A percentile compares a stretch with the other conserved stretches of the same genome.
Evolutionary conservation across 163 green algal genomes (phyloP).

Genomic region (Chlamydomonas reinhardtii): DNA sequence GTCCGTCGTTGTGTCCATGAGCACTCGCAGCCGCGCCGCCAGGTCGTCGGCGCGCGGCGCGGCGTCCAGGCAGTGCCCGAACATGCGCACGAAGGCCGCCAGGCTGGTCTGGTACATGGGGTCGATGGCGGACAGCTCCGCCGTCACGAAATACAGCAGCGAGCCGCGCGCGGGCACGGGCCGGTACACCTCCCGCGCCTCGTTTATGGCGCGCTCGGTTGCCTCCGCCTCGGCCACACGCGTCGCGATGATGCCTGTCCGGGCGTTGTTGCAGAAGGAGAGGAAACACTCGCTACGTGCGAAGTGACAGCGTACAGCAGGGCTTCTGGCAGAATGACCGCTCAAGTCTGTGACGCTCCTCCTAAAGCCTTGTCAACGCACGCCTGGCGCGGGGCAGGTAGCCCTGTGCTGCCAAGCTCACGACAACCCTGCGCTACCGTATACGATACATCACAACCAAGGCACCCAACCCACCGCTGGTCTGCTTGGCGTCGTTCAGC

Average conservation of each 20-base stretch:
- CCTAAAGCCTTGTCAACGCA: too few relatives aligned
- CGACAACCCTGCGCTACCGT: too few relatives aligned
- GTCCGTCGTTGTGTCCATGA: constrained; percentile 70
- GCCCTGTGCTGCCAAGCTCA: too few relatives aligned
- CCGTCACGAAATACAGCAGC: constrained; percentile 83
- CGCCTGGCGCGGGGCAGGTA: too few relatives aligned
- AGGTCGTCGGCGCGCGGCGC: constrained; percentile 64
- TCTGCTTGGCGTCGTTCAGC: constrained; percentile 84
- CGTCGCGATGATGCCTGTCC: constrained; percentile 61
- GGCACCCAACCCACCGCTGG: constrained; percentile 53
- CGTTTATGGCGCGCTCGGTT: constrained; percentile 77
- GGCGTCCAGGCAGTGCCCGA: constrained; percentile 78
- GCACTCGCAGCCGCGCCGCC: constrained; percentile 62
- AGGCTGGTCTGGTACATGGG: constrained; percentile 89
- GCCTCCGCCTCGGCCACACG: constrained; percentile 83
- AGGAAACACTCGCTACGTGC: too few relatives aligned
- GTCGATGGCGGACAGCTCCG: constrained; percentile 77
- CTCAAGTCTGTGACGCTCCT: too few relatives aligned
- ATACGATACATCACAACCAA: too few relatives aligned
- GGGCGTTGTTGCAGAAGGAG: too few relatives aligned
- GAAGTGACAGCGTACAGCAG: too few relatives aligned
- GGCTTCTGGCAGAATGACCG: too few relatives aligned
- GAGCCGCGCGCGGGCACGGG: constrained; percentile 68
- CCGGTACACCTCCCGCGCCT: constrained; percentile 78
- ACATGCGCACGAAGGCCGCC: constrained; percentile 78